Evolutionary conservation across 2,329 filamentous ascomycete species (phyloP).

Genomic region (Colletotrichum eremochloae): DNA sequence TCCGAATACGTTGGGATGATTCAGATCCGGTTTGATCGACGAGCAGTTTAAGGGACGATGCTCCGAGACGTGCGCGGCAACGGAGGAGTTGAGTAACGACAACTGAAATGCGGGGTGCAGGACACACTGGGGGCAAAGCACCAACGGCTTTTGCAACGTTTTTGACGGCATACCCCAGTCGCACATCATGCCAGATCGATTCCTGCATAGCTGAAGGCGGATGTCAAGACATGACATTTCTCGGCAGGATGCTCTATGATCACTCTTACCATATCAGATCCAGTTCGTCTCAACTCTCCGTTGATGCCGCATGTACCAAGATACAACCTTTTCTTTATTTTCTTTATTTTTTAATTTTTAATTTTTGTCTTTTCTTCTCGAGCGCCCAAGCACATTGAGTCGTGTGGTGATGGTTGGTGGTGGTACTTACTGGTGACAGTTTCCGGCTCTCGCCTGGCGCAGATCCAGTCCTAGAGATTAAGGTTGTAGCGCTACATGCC

Average conservation of each 20-base stretch:
- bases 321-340: background rate
- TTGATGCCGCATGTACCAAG: slow-evolving; percentile 20
- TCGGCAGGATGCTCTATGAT: background rate
- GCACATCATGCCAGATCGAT: slow-evolving; percentile 40
- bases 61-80: slow-evolving; percentile 22
- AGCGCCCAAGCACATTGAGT: background rate
- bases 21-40: slow-evolving; percentile 41
- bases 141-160: slow-evolving; percentile 1
- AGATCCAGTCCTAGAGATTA: background rate
- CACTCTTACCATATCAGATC: slow-evolving; percentile 24
- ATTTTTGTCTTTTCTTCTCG: background rate
- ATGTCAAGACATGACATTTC: slow-evolving; percentile 9
- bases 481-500: background rate
- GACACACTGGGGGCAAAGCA: slow-evolving; percentile 10
- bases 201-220: slow-evolving; percentile 32
- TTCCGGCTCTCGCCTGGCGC: background rate
- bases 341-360: too few species aligned
- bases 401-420: background rate
- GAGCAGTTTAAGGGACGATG: slow-evolving; percentile 23
- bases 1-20: slow-evolving; percentile 39
- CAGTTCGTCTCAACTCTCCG: slow-evolving; percentile 39
- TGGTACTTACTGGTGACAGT: background rate
- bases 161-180: slow-evolving; percentile 13
- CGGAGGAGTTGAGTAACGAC: slow-evolving; percentile 10
- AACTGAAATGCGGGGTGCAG: slow-evolving; percentile 36